phyloP scores from a whole-genome alignment of 768 basidiomycete species.

The Lactifluus volemus region DNA sequence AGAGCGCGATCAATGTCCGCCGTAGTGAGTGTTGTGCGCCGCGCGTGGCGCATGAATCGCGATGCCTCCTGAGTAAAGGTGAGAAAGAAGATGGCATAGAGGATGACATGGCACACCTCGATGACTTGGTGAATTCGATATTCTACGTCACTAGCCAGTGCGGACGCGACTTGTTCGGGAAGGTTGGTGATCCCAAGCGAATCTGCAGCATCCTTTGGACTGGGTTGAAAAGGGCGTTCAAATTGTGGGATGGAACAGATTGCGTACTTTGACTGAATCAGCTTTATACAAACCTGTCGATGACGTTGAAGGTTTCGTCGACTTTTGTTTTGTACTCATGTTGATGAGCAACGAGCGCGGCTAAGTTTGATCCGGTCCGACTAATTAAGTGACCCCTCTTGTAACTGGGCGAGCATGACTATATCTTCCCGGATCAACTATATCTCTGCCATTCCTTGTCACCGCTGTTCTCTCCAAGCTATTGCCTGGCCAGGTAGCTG shows the following conservation, averaged over 20 bases:
- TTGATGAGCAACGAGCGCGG: too few relatives aligned
- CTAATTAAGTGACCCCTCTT: too few relatives aligned
- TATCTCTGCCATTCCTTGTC: too few relatives aligned
- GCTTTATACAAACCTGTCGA: constrained; percentile 18
- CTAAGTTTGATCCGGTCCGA: too few relatives aligned
- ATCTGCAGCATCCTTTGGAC: constrained; percentile 79
- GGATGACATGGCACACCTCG: constrained; percentile 47
- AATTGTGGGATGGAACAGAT: background rate
- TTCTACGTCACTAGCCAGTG: constrained; percentile 92
- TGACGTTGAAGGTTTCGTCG: constrained; percentile 11
- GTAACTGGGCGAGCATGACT: too few relatives aligned
- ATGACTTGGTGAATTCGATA: constrained; percentile 93
- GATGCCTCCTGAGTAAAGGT: constrained; percentile 67
- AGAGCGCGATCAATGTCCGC: constrained; percentile 91
- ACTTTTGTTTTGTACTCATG: constrained; percentile 12
- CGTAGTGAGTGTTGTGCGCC: constrained; percentile 82
- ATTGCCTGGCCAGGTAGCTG: background rate
- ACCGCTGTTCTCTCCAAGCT: too few relatives aligned
- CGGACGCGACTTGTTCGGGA: constrained; percentile 68
- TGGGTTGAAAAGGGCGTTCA: background rate
- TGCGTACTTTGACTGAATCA: constrained; percentile 18
- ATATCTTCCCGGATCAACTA: too few relatives aligned
- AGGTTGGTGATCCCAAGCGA: constrained; percentile 69
- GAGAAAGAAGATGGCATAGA: background rate
- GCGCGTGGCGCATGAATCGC: constrained; percentile 92